Conservation (phyloP, 305 asterid genomes). For the Euphrasia arctica region DNA sequence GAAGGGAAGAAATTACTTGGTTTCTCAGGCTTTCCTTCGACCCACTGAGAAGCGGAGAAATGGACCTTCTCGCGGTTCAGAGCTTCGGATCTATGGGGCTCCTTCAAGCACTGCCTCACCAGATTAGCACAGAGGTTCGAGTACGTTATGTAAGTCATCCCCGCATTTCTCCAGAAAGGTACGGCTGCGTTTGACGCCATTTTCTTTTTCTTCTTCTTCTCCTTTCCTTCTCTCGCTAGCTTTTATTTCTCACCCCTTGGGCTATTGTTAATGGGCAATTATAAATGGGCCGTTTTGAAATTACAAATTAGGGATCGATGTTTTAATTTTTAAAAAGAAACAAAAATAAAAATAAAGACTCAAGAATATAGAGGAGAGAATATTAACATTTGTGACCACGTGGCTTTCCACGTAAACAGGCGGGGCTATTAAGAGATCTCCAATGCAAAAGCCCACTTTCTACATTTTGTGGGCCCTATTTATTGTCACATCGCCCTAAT, state of each 20-base stretch:
- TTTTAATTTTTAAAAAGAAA: too few relatives aligned
- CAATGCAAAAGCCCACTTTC: too few relatives aligned
- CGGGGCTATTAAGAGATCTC: too few relatives aligned
- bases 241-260: slow-evolving; percentile 22
- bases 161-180: slow-evolving; percentile 90
- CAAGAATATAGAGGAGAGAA: too few relatives aligned
- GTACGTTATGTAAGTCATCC: slow-evolving; percentile 89
- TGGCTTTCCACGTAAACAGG: too few relatives aligned
- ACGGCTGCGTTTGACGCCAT: slow-evolving; percentile 83
- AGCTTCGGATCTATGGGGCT: slow-evolving; percentile 70
- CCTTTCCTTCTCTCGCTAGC: slow-evolving; percentile 24
- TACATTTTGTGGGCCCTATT: too few relatives aligned
- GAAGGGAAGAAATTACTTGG: slow-evolving; percentile 43
- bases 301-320: too few relatives aligned
- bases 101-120: slow-evolving; percentile 90
- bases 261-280: slow-evolving; percentile 3
- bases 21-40: slow-evolving; percentile 73
- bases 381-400: too few relatives aligned
- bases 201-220: slow-evolving; percentile 2
- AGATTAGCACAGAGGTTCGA: slow-evolving; percentile 75
- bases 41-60: slow-evolving; percentile 72
- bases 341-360: too few relatives aligned
- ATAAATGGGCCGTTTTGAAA: too few relatives aligned
- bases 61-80: slow-evolving; percentile 87
- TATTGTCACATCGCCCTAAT: too few relatives aligned